A percentile compares a stretch with the other conserved stretches of the same genome.
These are phyloP conservation scores for Lentinula lateritia DNA, from an alignment of 768 basidiomycete species.

Conservation along the genomic window DNA sequence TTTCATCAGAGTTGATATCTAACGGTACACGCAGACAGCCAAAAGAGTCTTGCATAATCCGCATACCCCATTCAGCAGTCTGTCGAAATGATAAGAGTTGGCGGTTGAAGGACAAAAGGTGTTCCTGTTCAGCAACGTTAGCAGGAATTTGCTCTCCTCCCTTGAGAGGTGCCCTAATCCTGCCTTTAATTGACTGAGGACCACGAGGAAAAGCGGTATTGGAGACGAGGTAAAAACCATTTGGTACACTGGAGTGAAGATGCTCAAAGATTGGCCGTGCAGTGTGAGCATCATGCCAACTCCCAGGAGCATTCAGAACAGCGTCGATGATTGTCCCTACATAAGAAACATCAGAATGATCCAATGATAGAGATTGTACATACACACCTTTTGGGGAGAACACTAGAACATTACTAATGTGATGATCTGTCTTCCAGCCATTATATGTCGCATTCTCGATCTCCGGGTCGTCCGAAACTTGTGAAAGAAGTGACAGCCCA, in stretches of 20 bases:
- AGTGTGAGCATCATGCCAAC: constrained; percentile 29
- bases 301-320: constrained; percentile 24
- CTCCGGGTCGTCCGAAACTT: constrained; percentile 29
- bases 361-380: not conserved
- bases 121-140: not conserved
- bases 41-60: too few relatives aligned
- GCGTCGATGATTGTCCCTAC: constrained; percentile 21
- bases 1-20: too few relatives aligned
- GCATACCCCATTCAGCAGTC: too few relatives aligned
- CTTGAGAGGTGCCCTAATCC: too few relatives aligned
- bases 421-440: constrained; percentile 12
- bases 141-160: too few relatives aligned
- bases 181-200: too few relatives aligned
- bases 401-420: constrained; percentile 18
- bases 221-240: constrained; percentile 22
- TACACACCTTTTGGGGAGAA: constrained; percentile 15
- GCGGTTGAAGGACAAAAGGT: too few relatives aligned
- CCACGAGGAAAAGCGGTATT: constrained; percentile 26
- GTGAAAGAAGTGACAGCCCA: constrained; percentile 27
- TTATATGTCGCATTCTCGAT: constrained; percentile 28
- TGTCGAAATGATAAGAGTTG: too few relatives aligned
- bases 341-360: not conserved
- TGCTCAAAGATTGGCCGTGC: constrained; percentile 20
- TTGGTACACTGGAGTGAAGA: constrained; percentile 17
- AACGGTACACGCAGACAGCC: too few relatives aligned